A percentile compares a stretch with the other conserved stretches of the same genome.
phyloP scores from a whole-genome alignment of 208 protist species.

The Crithidia expoeki region DNA sequence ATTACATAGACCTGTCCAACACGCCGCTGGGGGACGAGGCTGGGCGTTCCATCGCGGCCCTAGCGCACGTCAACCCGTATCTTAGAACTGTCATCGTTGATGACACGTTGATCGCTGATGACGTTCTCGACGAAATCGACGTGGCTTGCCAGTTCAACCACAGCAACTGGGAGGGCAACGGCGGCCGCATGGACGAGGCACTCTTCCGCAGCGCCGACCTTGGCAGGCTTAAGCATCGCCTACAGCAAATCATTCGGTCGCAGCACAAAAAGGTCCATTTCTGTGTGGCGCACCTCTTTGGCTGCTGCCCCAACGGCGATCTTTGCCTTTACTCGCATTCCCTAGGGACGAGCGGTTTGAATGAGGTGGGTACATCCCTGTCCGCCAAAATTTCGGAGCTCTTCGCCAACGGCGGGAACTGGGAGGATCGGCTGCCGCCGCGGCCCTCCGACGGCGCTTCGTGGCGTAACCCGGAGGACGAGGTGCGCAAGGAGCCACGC shows the following conservation, averaged over 20 bases:
- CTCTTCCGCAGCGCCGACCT: slow-evolving; percentile 53
- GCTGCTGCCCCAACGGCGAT: slow-evolving; percentile 80
- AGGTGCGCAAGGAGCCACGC: slow-evolving; percentile 35
- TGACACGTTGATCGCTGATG: slow-evolving; percentile 86
- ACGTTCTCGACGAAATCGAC: slow-evolving; percentile 90
- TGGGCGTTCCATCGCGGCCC: slow-evolving; percentile 73
- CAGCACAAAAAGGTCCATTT: slow-evolving; percentile 58
- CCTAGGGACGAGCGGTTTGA: slow-evolving; percentile 45
- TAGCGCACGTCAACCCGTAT: slow-evolving; percentile 85
- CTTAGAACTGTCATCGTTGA: slow-evolving; percentile 87
- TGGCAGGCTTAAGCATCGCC: slow-evolving; percentile 66
- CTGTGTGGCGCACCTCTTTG: slow-evolving; percentile 79
- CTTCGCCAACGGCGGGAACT: slow-evolving; percentile 68
- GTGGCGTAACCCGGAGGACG: slow-evolving; percentile 73
- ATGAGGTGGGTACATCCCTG: slow-evolving; percentile 40
- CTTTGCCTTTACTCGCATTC: slow-evolving; percentile 80
- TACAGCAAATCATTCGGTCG: slow-evolving; percentile 66
- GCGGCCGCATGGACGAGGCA: slow-evolving; percentile 48
- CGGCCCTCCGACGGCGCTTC: slow-evolving; percentile 76
- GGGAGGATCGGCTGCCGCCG: slow-evolving; percentile 69
- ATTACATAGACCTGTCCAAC: slow-evolving; percentile 87
- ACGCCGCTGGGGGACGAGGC: slow-evolving; percentile 85
- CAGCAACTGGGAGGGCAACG: slow-evolving; percentile 83
- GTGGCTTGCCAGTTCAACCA: slow-evolving; percentile 91
- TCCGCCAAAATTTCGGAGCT: slow-evolving; percentile 77